phyloP scores from a whole-genome alignment of 208 protist species.

The Leishmania turanica region DNA sequence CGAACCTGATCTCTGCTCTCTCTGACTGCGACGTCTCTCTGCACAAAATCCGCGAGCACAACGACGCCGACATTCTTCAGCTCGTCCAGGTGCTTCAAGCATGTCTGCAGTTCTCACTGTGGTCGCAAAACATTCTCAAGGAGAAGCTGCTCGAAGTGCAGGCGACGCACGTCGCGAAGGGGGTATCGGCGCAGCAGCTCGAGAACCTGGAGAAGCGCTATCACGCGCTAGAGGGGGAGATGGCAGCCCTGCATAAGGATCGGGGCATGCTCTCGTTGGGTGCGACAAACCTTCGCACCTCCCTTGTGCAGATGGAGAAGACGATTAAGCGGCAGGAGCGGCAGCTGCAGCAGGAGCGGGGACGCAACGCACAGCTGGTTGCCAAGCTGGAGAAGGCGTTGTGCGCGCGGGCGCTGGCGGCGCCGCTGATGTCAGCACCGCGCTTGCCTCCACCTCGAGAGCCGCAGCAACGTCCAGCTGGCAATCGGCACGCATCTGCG shows the following conservation, averaged over 20 bases:
- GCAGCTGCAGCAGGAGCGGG: conserved; percentile 54
- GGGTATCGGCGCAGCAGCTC: conserved; percentile 52
- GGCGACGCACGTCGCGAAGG: conserved; percentile 35
- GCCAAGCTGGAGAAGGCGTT: conserved; percentile 39
- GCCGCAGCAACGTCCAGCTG: not conserved
- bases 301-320: conserved; percentile 46
- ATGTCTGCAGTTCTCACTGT: conserved; percentile 79
- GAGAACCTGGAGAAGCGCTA: conserved; percentile 50
- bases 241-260: conserved; percentile 40
- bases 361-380: conserved; percentile 37
- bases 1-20: conserved; percentile 58
- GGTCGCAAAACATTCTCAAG: conserved; percentile 82
- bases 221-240: conserved; percentile 27
- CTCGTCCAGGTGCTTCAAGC: conserved; percentile 66
- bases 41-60: conserved; percentile 35
- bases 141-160: conserved; percentile 61
- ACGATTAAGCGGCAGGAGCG: conserved; percentile 50
- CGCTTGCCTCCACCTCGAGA: not conserved
- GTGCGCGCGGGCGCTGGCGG: not conserved
- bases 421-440: not conserved
- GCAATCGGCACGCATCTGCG: not conserved
- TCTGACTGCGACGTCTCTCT: conserved; percentile 36
- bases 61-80: conserved; percentile 66
- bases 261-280: conserved; percentile 49
- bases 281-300: conserved; percentile 42